phyloP scores from a whole-genome alignment of 2,329 filamentous ascomycete genomes.

The Beauveria sp. region DNA sequence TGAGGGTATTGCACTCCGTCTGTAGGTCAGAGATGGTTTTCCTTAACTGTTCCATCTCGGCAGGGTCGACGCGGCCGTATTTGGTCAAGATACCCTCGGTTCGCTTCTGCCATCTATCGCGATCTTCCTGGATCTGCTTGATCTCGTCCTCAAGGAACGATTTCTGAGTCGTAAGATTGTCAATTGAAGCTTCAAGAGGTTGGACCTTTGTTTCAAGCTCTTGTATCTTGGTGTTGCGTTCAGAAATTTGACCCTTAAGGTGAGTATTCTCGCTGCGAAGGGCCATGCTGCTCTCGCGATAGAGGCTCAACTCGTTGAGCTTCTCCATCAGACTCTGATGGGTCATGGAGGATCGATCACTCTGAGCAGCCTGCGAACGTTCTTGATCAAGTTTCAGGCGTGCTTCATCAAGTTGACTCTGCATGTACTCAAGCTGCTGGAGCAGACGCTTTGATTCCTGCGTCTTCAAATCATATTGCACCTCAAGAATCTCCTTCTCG shows the following conservation, averaged over 20 bases:
- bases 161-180: conserved; percentile 74
- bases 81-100: conserved; percentile 94
- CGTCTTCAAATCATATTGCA: conserved; percentile 85
- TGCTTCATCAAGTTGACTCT: conserved; percentile 81
- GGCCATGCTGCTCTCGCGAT: conserved; percentile 89
- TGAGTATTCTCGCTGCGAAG: conserved; percentile 80
- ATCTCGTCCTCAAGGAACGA: conserved; percentile 81
- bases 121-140: conserved; percentile 80
- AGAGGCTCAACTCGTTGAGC: conserved; percentile 89
- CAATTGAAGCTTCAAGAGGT: conserved; percentile 71
- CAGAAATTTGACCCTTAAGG: conserved; percentile 65
- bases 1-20: conserved; percentile 53
- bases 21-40: conserved; percentile 62
- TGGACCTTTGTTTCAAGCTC: conserved; percentile 69
- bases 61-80: conserved; percentile 90
- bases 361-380: conserved; percentile 67
- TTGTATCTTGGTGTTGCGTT: conserved; percentile 68
- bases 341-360: conserved; percentile 62
- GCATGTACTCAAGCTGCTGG: conserved; percentile 81
- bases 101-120: conserved; percentile 91
- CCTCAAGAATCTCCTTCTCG: conserved; percentile 96
- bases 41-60: conserved; percentile 84
- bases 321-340: conserved; percentile 92
- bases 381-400: conserved; percentile 88
- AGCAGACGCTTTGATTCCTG: conserved; percentile 84